These are phyloP conservation scores for Tanacetum coccineum DNA, from an alignment of 129 eudicot species.

Conservation along the genomic window DNA sequence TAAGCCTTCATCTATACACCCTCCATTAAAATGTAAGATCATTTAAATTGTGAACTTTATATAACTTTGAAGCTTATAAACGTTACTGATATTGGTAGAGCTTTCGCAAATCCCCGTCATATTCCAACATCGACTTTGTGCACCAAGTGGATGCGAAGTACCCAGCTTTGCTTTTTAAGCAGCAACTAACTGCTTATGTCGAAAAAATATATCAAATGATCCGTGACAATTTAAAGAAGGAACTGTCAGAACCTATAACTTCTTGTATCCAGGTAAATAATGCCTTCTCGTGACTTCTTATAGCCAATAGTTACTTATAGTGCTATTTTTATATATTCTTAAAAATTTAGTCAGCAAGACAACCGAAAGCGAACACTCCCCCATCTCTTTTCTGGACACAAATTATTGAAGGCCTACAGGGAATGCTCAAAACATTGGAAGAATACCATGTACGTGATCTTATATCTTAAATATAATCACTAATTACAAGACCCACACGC, in stretches of 20 bases:
- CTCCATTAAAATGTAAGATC: not conserved
- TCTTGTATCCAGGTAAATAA: constrained; percentile 59
- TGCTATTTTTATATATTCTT: constrained; percentile 18
- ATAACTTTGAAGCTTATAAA: constrained; percentile 15
- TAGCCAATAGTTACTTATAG: constrained; percentile 3
- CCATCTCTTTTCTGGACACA: constrained; percentile 59
- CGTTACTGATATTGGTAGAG: constrained; percentile 25
- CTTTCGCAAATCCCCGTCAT: constrained; percentile 57
- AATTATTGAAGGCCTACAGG: constrained; percentile 45
- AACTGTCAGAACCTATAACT: constrained; percentile 46
- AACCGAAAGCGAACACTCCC: constrained; percentile 34
- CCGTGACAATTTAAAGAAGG: constrained; percentile 75
- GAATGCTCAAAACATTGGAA: constrained; percentile 55
- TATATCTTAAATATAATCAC: not conserved
- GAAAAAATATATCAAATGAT: constrained; percentile 78
- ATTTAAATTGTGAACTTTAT: constrained; percentile 5
- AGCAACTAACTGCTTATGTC: constrained; percentile 87
- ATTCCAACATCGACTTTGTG: constrained; percentile 47
- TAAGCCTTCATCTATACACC: constrained; percentile 24
- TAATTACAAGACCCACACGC: not conserved
- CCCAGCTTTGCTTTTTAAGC: constrained; percentile 96
- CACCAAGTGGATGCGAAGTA: constrained; percentile 81
- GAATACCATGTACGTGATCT: constrained; percentile 56
- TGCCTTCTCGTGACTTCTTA: constrained; percentile 4
- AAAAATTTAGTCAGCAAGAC: constrained; percentile 38